phyloP scores from a whole-genome alignment of 2,329 filamentous ascomycete species.

The Xylaria sp. region DNA sequence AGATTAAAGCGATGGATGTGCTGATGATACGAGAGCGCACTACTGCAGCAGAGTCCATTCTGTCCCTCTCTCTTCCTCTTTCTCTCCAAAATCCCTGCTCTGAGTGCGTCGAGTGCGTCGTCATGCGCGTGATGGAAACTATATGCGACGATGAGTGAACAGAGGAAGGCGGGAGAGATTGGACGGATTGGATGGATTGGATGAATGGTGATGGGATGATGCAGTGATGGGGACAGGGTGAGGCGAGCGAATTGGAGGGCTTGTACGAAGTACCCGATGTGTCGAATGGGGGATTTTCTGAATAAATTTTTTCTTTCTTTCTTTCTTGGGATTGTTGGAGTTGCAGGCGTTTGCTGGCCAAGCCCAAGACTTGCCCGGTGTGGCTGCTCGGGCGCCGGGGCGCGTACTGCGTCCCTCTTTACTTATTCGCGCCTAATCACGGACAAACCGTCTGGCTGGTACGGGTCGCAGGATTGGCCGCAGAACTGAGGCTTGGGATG shows the following conservation, averaged over 20 bases:
- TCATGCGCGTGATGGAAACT: constrained; percentile 35
- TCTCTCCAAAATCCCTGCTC: constrained; percentile 22
- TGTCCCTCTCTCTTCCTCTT: background rate
- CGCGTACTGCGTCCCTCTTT: constrained; percentile 1
- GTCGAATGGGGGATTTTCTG: constrained; percentile 36
- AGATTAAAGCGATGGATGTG: background rate
- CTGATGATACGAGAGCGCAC: constrained; percentile 25
- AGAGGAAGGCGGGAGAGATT: constrained; percentile 13
- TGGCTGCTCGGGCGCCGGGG: constrained; percentile 13
- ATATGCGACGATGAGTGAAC: constrained; percentile 25
- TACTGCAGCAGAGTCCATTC: constrained; percentile 10
- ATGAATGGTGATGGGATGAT: background rate
- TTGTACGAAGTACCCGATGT: constrained; percentile 19
- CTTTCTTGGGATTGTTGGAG: too few relatives aligned
- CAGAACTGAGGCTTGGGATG: constrained; percentile 49
- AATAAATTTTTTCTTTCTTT: background rate
- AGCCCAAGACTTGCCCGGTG: constrained; percentile 36
- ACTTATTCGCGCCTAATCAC: constrained; percentile 38
- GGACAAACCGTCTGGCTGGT: constrained; percentile 49
- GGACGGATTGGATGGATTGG: constrained; percentile 10
- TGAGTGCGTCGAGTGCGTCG: constrained; percentile 21
- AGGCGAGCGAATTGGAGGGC: constrained; percentile 19
- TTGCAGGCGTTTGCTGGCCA: background rate
- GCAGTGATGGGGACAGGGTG: constrained; percentile 35
- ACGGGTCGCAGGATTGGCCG: constrained; percentile 50